phyloP scores from a whole-genome alignment of 129 eudicot species.

The Dittrichia graveolens region DNA sequence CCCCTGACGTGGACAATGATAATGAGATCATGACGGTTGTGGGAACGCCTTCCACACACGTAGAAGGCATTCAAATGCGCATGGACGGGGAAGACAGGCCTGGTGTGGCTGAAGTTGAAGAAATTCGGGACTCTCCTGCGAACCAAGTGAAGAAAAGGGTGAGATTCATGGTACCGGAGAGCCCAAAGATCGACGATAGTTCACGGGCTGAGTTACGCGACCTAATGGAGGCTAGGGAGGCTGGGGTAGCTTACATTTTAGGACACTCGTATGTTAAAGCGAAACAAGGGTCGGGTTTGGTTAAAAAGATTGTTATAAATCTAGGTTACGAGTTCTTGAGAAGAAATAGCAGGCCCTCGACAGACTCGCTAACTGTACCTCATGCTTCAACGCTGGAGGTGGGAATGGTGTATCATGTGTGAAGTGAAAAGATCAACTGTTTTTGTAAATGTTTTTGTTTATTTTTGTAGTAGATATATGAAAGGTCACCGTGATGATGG shows the following conservation, averaged over 20 bases:
- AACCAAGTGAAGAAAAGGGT: conserved; percentile 61
- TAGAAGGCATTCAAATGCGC: conserved; percentile 44
- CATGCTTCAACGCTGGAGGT: conserved; percentile 95
- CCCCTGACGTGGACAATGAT: conserved; percentile 28
- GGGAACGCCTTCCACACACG: conserved; percentile 56
- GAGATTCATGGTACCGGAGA: conserved; percentile 78
- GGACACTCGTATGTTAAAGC: conserved; percentile 88
- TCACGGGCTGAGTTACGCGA: conserved; percentile 63
- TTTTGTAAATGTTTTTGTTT: conserved; percentile 28
- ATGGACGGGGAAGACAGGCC: conserved; percentile 24
- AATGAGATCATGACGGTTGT: conserved; percentile 68
- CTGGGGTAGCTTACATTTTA: conserved; percentile 81
- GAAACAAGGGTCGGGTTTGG: conserved; percentile 65
- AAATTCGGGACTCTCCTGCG: conserved; percentile 34
- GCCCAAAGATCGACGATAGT: conserved; percentile 50
- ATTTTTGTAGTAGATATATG: conserved; percentile 30
- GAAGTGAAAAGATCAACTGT: not conserved
- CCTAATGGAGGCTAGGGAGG: conserved; percentile 85
- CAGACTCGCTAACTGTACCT: conserved; percentile 59
- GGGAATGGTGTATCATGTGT: conserved; percentile 86
- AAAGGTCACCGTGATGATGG: conserved; percentile 16
- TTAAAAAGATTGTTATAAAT: conserved; percentile 69
- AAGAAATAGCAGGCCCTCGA: conserved; percentile 60
- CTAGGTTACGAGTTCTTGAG: conserved; percentile 79
- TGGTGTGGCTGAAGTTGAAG: conserved; percentile 35